Percentiles rank a stretch among this genome's conserved stretches.
Evolutionary conservation across 345 rosid genomes (phyloP).

Genomic region (Salix dunnii): DNA sequence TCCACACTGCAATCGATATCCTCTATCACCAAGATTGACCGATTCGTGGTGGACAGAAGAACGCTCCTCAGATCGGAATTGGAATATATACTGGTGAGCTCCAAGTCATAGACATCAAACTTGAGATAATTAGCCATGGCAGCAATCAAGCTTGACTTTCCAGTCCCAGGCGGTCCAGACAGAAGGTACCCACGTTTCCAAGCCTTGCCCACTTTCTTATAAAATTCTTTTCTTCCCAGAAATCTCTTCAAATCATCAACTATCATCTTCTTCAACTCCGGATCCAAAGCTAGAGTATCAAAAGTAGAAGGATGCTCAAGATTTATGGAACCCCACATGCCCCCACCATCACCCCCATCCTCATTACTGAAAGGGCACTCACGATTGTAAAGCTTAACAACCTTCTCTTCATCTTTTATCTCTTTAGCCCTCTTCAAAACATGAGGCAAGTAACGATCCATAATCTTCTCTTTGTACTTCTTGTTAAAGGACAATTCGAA

Average conservation of each 20-base stretch:
- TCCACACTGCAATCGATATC: constrained; percentile 50
- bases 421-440: constrained; percentile 27
- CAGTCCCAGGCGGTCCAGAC: constrained; percentile 62
- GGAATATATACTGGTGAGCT: constrained; percentile 32
- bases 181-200: constrained; percentile 62
- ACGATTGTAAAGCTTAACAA: constrained; percentile 36
- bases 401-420: constrained; percentile 35
- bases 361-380: constrained; percentile 21
- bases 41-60: constrained; percentile 43
- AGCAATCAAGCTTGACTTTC: constrained; percentile 57
- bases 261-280: constrained; percentile 34
- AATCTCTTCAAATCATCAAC: constrained; percentile 47
- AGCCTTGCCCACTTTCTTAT: constrained; percentile 49
- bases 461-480: constrained; percentile 31
- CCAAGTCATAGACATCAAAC: constrained; percentile 57
- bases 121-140: constrained; percentile 59
- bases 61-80: constrained; percentile 42
- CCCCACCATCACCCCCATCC: constrained; percentile 16
- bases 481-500: constrained; percentile 42
- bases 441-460: constrained; percentile 26
- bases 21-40: constrained; percentile 51
- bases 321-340: constrained; percentile 41
- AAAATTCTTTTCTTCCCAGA: constrained; percentile 44
- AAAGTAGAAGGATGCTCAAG: constrained; percentile 54
- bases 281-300: constrained; percentile 48